These are phyloP conservation scores for Pseudogymnoascus sp. DNA, from an alignment of 2,329 filamentous ascomycete genomes.

Conservation along the genomic window DNA sequence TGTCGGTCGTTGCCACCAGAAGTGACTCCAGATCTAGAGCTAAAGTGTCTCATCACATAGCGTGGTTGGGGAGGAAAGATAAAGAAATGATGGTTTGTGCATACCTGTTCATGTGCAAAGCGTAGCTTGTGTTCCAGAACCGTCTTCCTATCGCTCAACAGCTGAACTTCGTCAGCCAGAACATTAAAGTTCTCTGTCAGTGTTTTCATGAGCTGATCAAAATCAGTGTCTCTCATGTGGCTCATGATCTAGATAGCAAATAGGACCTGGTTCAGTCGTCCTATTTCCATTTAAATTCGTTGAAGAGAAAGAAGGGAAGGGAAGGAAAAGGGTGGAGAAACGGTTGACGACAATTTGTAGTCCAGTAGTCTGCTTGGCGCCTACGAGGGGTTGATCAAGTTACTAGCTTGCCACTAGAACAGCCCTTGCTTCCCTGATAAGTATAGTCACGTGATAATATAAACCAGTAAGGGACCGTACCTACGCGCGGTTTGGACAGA, in stretches of 20 bases:
- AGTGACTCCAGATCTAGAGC: conserved; percentile 77
- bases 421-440: not conserved
- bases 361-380: conserved; percentile 8
- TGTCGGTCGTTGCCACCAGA: conserved; percentile 54
- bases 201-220: conserved; percentile 41
- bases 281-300: conserved; percentile 1
- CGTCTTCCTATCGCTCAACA: conserved; percentile 53
- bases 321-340: conserved; percentile 9
- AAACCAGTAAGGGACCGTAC: not conserved
- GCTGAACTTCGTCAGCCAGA: conserved; percentile 56
- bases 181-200: conserved; percentile 56
- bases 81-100: conserved; percentile 24
- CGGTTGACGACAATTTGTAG: conserved; percentile 12
- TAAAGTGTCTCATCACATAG: conserved; percentile 47
- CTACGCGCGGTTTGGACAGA: not conserved
- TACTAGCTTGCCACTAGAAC: conserved; percentile 8
- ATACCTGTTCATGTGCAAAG: conserved; percentile 58
- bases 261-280: conserved; percentile 6
- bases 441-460: not conserved
- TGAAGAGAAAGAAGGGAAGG: conserved; percentile 24
- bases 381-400: conserved; percentile 3
- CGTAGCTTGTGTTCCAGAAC: conserved; percentile 58
- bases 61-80: not conserved
- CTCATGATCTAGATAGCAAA: conserved; percentile 9
- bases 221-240: conserved; percentile 21